Evolutionary conservation across 2,329 filamentous ascomycete genomes (phyloP), one percentile per base, ranked within the genome.

Genomic region (Pseudogymnoascus sp.): DNA sequence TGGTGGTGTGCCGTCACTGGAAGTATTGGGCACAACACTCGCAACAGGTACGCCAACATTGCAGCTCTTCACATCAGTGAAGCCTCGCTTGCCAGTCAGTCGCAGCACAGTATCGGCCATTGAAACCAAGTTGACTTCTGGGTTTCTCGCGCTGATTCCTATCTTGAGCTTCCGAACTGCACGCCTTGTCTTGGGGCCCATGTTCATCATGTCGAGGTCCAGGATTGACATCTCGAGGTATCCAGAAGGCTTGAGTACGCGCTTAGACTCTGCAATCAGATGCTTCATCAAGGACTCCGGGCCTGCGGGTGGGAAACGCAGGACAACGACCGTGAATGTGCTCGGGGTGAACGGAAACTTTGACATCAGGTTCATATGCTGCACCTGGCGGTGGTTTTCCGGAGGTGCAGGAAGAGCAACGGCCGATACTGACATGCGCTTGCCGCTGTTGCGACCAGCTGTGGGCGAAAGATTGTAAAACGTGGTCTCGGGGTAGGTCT

Each of bases 151-250:
- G 65, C 87, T 86, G 69, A 92, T 85, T 36, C 83, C 80, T 70
- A 91, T 87, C 75, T 93, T 93, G 64, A 93, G 77, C 0, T 81
- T 83, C 3, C 90, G 84, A 2, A 93, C 82, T 0, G 87, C 83
- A 14, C 86, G 84, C 5, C 90, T 83, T 1, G 87, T 86, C 13
- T 83, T 83, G 63, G 83, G 87, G 0, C 90, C 90, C 88, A 93
- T 92, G 72, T 91, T 92, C 75, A 92, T 86, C 65, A 95, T 81
- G 71, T 95, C 90, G 10, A 92, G 81, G 67, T 95, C 90, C 1
- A 95, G 81, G 39, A 92, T 86, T 0, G 86, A 88, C 16, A 93
- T 78, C 74, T 95, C 90, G n/a, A 95, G 82, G 71, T 87, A 90
- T 0, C 90, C 90, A 10, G 89, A 89, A 0, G 90, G 89, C 67